Evolutionary conservation across 495 filamentous ascomycete genomes (phyloP).

Genomic region (Penicillium goetzii): DNA sequence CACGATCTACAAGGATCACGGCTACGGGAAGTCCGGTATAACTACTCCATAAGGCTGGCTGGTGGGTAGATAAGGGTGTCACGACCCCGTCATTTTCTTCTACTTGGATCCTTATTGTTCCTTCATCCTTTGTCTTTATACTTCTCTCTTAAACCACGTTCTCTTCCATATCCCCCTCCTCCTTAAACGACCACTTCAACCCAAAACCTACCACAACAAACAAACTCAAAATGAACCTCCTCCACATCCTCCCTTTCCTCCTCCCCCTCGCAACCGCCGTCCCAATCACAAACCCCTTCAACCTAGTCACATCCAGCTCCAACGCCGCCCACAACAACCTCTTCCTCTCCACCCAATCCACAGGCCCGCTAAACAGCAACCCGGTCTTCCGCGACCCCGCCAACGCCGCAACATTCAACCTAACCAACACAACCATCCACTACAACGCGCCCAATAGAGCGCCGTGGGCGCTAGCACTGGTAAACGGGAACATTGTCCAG

Average conservation of each 20-base stretch:
- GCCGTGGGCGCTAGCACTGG: constrained; percentile 27
- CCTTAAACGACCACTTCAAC: neutral
- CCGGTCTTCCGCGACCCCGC: constrained; percentile 23
- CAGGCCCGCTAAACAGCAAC: constrained; percentile 26
- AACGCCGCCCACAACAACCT: constrained; percentile 21
- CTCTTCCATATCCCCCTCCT: neutral
- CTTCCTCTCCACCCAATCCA: constrained; percentile 23
- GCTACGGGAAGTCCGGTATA: neutral
- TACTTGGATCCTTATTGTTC: neutral
- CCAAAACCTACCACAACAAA: neutral
- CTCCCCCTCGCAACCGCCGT: constrained; percentile 19
- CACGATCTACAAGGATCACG: neutral
- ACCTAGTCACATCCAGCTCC: constrained; percentile 25
- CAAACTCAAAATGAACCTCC: constrained; percentile 29
- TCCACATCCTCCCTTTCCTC: constrained; percentile 24
- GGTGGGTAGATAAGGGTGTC: constrained; percentile 10
- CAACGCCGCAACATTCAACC: constrained; percentile 23
- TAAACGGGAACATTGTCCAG: constrained; percentile 17
- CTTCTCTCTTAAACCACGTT: neutral
- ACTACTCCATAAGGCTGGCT: neutral
- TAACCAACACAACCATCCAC: constrained; percentile 23
- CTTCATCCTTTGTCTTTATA: neutral
- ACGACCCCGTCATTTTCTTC: constrained; percentile 1
- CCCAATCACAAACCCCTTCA: constrained; percentile 27
- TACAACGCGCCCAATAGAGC: constrained; percentile 18